Percentiles rank a stretch among this genome's conserved stretches.
Conservation (phyloP, 2,329 filamentous ascomycete species). For the Didymella sp. region DNA sequence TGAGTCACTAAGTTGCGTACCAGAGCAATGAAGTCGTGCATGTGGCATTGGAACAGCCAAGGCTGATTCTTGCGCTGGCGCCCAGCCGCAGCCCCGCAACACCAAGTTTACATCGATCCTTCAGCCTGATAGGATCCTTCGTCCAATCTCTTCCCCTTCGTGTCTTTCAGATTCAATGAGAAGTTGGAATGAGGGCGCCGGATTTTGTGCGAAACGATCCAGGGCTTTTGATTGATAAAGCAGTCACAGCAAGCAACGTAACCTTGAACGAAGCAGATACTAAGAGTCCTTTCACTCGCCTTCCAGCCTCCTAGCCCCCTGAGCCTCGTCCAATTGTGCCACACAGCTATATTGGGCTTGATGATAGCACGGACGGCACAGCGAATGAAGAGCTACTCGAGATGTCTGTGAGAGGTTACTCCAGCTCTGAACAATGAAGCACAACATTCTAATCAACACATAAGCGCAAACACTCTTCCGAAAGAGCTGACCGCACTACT, state of each 20-base stretch:
- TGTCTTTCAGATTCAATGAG: neutral
- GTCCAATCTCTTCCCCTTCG: neutral
- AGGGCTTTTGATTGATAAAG: neutral
- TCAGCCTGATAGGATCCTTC: neutral
- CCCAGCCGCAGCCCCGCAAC: neutral
- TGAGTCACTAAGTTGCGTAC: too few species aligned
- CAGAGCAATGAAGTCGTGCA: too few species aligned
- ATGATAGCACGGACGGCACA: too few species aligned
- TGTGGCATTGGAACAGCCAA: too few species aligned
- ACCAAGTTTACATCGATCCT: neutral
- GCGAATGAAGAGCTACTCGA: neutral
- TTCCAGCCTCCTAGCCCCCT: neutral
- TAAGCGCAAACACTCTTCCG: neutral
- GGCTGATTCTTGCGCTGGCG: neutral
- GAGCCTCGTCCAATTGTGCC: neutral
- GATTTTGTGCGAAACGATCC: neutral
- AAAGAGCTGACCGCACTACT: neutral
- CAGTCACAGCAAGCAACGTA: neutral
- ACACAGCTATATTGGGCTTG: neutral
- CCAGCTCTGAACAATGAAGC: neutral
- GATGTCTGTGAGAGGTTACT: neutral
- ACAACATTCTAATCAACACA: neutral
- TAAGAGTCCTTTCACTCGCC: neutral
- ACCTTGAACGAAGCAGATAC: neutral
- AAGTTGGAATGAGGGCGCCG: neutral